Conservation (phyloP, 139 green algal species). For the Edaphochlamys debaryana region DNA sequence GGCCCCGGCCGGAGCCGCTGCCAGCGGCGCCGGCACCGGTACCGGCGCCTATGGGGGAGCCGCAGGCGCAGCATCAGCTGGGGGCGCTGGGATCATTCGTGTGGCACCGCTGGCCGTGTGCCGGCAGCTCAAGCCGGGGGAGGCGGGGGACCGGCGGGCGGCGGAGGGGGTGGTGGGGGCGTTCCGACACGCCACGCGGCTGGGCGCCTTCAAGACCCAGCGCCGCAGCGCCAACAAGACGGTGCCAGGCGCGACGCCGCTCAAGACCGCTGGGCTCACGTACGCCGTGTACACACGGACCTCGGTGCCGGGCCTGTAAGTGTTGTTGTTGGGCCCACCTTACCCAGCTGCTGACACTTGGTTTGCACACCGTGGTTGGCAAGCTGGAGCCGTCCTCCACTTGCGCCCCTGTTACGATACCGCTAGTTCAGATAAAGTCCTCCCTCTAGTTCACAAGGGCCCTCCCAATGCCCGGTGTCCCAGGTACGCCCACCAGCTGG, state of each 20-base stretch:
- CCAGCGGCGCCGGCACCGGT: no score
- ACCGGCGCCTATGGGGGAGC: no score
- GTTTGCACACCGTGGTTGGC: not conserved
- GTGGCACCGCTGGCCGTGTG: not conserved
- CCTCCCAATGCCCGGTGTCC: not conserved
- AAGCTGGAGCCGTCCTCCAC: not conserved
- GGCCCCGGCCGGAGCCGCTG: no score
- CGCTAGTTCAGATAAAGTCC: no score
- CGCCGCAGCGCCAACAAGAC: not conserved
- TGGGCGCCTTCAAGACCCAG: not conserved
- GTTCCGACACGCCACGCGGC: not conserved
- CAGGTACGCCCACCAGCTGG: not conserved
- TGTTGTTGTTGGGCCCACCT: not conserved
- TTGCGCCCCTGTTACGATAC: no score
- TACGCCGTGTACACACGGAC: not conserved
- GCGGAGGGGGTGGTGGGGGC: not conserved
- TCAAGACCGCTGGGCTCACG: not conserved
- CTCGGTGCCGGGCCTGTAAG: not conserved
- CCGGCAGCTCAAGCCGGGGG: not conserved
- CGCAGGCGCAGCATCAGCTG: no score
- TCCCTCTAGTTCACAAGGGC: no score
- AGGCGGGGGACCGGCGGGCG: not conserved
- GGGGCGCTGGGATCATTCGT: no score
- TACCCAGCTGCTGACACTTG: not conserved
- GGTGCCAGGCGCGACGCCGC: not conserved